Base-by-base conservation (phyloP, 768 basidiomycete genomes). In the Nidularia sp. region DNA sequence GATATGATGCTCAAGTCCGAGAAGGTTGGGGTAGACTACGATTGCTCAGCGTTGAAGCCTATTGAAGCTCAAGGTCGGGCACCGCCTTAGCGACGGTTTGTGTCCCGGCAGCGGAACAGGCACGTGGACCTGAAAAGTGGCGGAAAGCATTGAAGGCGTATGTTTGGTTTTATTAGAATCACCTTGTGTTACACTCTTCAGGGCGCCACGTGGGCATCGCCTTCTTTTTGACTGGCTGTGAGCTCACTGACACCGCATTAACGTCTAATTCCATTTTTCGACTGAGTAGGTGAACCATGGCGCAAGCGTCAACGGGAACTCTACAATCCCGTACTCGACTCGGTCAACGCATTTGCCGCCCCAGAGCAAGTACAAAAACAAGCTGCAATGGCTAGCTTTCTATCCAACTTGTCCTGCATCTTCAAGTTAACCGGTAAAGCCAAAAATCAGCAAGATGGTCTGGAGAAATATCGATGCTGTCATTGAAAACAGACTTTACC, bases 401-500 rank as follows among this genome's bases (percentile, higher is more conserved):
- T 59, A 54, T 50, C 52, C 57, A 54, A 54, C 53, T 48, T 51
- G 44, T 54, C 56, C 52, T 47, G 53, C 8, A 18, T 6, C 22
- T 25, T 45, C 44, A 45, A 45, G 29, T 53, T 54, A 56, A 53
- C 50, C 49, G 47, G 42, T 35, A 52, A 53, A 57, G 34, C 49
- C 47, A 54, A 55, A 57, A 58, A 50, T 49, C 35, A 52, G 56
- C 53, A 69, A 69, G 54, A 80, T 80, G 78, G 65, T 64, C 65
- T 85, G 84, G 83, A 85, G 74, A 66, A 85, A 86, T 71, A 76
- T 88, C 69, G 78, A 85, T 65, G 69, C 82, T 44, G 72, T 88
- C 69, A 81, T 88, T 63, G 77, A 80, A 47, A 76, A 75, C 66
- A 78, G 71, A 66, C 75, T 88, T 68, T 88, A 79, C 70, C 73